Conservation (phyloP, 169 alveolate species). For the Perkinsus chesapeaki region DNA sequence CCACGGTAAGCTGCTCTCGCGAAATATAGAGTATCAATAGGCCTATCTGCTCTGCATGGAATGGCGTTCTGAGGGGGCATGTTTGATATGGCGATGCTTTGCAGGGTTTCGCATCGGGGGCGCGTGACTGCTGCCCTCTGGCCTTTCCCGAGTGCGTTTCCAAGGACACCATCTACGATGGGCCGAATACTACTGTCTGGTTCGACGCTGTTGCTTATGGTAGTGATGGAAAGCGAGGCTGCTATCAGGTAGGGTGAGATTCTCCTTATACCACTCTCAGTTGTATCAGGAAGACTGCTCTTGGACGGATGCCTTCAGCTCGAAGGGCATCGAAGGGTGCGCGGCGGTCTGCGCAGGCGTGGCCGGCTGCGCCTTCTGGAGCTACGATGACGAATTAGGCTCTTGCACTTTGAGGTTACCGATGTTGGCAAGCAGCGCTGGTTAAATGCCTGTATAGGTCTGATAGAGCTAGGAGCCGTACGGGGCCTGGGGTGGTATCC, state of each 20-base stretch:
- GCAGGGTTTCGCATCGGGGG: background rate
- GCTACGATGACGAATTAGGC: background rate
- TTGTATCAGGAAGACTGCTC: background rate
- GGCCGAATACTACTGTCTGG: background rate
- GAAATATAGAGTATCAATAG: no score
- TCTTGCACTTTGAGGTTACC: no score
- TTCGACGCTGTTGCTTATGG: background rate
- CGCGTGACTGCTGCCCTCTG: background rate
- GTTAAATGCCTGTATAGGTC: background rate
- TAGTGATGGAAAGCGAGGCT: background rate
- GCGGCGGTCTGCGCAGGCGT: background rate
- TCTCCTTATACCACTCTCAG: background rate
- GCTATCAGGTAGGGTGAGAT: background rate
- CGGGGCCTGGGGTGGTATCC: background rate
- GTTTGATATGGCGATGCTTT: no score
- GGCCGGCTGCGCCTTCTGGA: background rate
- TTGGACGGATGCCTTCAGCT: background rate
- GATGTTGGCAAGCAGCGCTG: no score
- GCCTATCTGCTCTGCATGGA: no score
- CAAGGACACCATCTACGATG: background rate
- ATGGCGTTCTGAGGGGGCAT: no score
- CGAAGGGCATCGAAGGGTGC: background rate
- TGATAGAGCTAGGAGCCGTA: background rate
- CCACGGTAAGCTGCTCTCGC: no score
- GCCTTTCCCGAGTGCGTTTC: background rate